phyloP scores from a whole-genome alignment of 2,329 filamentous ascomycete species.

The Colletotrichum chlorophyti region DNA sequence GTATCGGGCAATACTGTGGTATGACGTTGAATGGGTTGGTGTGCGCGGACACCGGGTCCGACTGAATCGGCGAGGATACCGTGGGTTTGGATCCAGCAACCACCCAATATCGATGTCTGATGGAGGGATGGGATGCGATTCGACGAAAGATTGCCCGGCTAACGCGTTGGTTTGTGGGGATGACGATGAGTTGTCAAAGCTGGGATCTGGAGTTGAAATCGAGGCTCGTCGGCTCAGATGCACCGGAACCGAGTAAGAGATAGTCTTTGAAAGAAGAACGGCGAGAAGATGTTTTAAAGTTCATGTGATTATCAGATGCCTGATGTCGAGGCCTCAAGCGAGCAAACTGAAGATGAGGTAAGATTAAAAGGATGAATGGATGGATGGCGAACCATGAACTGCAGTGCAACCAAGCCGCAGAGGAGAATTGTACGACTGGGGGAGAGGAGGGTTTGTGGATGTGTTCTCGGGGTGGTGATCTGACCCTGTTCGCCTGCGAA shows the following conservation, averaged over 20 bases:
- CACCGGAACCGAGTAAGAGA: too few species aligned
- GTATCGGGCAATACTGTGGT: constrained; percentile 10
- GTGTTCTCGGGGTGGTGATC: constrained; percentile 2
- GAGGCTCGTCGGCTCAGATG: too few species aligned
- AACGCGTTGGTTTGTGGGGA: not conserved
- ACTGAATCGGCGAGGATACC: constrained; percentile 1
- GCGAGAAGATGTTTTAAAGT: not conserved
- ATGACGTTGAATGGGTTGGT: constrained; percentile 18
- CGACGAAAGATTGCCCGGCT: not conserved
- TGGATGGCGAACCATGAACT: too few species aligned
- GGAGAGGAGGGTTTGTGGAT: not conserved
- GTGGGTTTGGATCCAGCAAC: too few species aligned
- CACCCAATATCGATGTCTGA: constrained; percentile 12
- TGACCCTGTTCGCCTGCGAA: constrained; percentile 5
- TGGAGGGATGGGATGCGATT: constrained; percentile 7
- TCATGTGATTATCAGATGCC: not conserved
- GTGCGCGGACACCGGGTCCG: constrained; percentile 4
- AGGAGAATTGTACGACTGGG: not conserved
- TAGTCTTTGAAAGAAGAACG: not conserved
- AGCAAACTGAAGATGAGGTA: not conserved
- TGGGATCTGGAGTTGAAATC: too few species aligned
- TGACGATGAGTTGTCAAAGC: constrained; percentile 5
- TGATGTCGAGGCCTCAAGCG: not conserved
- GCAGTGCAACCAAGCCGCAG: constrained; percentile 2
- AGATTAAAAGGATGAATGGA: not conserved